Evolutionary conservation across 2,329 filamentous ascomycete genomes (phyloP), one percentile per base, ranked within the genome.

Genomic region (Diaporthe citrichinensis): DNA sequence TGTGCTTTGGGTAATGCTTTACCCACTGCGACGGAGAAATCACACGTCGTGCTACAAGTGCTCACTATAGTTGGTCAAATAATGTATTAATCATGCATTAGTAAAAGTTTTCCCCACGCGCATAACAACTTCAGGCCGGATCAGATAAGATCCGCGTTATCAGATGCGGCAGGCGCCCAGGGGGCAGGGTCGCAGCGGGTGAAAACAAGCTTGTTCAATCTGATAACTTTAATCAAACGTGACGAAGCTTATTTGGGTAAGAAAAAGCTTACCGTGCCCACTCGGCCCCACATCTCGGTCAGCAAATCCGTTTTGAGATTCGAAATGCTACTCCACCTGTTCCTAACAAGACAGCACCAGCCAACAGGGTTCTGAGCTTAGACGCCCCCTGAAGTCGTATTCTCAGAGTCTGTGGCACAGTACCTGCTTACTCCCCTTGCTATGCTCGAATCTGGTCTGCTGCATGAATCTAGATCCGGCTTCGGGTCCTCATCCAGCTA

Each of bases 91-190:
- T 68, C 65, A 65, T 46, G 25, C 25, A 65, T 65, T 65, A 34
- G n/a, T 65, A 31, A 53, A 7, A 46, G 31, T 2, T 10, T 8
- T 20, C 46, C 14, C 65, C 46, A 68, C 14, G 23, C 15, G n/a
- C 14, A 36, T 28, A 49, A 25, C 46, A 28, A 39, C 23, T 8
- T 39, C 31, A 53, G 46, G 3, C 7, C 46, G 65, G 65, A 68
- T 68, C 65, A 68, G 65, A 68, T 68, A 39, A 68, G 65, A 68
- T 68, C 31, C 65, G 39, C n/a, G 14, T 68, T 68, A 68, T 68
- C 65, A 39, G 46, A 53, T 68, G 14, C 4, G 31, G 49, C 34
- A 51, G 12, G 25, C 7, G 39, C n/a, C 28, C 25, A 44, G 59
- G 59, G 39, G 14, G 6, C 65, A 68, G 65, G 65, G 65, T 68